Evolutionary conservation across 768 basidiomycete genomes (phyloP).

Genomic region (Crepidotus variabilis): DNA sequence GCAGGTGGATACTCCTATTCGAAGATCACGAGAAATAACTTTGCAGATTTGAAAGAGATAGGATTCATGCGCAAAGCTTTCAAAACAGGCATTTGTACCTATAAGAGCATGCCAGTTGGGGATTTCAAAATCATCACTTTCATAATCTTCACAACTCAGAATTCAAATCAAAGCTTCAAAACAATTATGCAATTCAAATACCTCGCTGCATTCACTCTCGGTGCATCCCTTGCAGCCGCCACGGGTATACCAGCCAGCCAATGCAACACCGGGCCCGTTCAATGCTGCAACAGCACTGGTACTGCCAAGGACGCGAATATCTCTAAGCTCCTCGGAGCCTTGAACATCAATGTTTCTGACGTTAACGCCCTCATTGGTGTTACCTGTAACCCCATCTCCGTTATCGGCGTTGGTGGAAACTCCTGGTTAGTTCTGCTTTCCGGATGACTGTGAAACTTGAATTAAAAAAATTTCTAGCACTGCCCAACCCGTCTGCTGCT

Average conservation of each 20-base stretch:
- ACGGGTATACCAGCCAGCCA: slow-evolving; percentile 9
- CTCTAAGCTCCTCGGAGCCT: slow-evolving; percentile 13
- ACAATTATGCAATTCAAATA: slow-evolving; percentile 14
- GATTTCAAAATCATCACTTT: no score
- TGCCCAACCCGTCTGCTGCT: slow-evolving; percentile 35
- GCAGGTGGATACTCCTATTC: no score
- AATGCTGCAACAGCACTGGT: slow-evolving; percentile 22
- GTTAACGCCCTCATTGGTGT: slow-evolving; percentile 14
- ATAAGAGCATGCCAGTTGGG: no score
- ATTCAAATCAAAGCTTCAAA: neutral
- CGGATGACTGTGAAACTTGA: neutral
- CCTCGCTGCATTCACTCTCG: slow-evolving; percentile 7
- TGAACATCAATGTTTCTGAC: slow-evolving; percentile 13
- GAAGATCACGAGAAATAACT: no score
- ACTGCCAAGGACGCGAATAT: neutral
- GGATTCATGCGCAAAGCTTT: no score
- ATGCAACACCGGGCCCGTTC: slow-evolving; percentile 22
- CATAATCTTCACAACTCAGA: no score
- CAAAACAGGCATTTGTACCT: no score
- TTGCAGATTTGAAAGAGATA: no score
- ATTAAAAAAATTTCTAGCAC: slow-evolving; percentile 3
- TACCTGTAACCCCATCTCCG: slow-evolving; percentile 16
- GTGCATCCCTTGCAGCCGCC: slow-evolving; percentile 14
- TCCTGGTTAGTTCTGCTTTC: slow-evolving; percentile 7
- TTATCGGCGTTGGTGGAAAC: slow-evolving; percentile 11